These are phyloP conservation scores for Pyrus hybrid DNA, from an alignment of 331 rosid genomes.

Conservation along the genomic window DNA sequence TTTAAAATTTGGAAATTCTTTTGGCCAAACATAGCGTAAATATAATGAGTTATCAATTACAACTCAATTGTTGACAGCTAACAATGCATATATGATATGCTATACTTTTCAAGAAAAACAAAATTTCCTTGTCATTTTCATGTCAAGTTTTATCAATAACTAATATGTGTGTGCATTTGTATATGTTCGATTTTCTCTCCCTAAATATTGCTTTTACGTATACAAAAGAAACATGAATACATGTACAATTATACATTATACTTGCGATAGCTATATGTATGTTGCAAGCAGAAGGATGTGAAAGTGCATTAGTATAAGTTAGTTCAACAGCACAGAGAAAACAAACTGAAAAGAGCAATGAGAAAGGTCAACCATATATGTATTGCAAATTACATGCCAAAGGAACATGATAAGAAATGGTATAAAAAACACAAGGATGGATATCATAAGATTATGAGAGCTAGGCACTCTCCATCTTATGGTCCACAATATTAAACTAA, in stretches of 20 bases:
- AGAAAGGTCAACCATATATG: neutral
- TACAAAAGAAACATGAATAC: neutral
- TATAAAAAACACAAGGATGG: neutral
- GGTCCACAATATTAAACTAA: slow-evolving; percentile 7
- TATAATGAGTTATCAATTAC: neutral
- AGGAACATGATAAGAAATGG: slow-evolving; percentile 4
- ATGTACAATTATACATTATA: neutral
- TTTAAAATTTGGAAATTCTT: neutral
- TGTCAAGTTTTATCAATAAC: too few species aligned
- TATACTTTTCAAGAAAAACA: neutral
- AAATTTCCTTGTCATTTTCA: neutral
- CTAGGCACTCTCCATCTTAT: slow-evolving; percentile 5
- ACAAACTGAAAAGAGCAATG: neutral
- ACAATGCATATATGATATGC: neutral
- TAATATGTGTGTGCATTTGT: neutral
- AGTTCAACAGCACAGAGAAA: neutral
- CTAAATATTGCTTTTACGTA: neutral
- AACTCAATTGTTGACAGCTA: neutral
- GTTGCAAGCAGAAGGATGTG: neutral
- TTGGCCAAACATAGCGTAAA: neutral
- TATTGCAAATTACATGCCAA: slow-evolving; percentile 10
- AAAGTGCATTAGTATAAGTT: neutral
- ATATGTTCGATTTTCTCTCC: neutral
- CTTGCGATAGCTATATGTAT: neutral
- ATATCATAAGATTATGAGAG: neutral